Percentiles rank a stretch among this genome's conserved stretches.
These are phyloP conservation scores for Solanum chmielewskii DNA, from an alignment of 257 asterid genomes.

Conservation along the genomic window DNA sequence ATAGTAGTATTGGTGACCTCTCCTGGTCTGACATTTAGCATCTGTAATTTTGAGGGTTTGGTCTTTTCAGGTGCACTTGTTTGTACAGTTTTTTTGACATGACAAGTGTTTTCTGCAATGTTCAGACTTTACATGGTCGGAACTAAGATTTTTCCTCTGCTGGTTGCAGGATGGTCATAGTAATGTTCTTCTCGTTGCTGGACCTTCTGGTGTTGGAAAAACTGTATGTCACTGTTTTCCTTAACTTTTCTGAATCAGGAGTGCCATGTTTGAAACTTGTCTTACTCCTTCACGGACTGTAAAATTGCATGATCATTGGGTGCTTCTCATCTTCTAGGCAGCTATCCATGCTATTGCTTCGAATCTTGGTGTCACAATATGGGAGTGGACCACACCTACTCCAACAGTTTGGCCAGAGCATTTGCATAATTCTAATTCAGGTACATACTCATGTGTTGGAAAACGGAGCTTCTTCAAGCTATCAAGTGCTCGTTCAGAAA, in stretches of 20 bases:
- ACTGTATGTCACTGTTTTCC: conserved; percentile 48
- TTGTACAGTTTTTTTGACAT: background rate
- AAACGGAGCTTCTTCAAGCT: background rate
- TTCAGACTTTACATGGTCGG: background rate
- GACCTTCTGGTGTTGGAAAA: conserved; percentile 97
- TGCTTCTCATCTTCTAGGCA: conserved; percentile 43
- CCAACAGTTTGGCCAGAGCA: conserved; percentile 94
- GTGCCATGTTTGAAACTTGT: background rate
- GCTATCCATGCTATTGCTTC: conserved; percentile 63
- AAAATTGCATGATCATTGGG: conserved; percentile 4
- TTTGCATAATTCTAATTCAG: conserved; percentile 71
- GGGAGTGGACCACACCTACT: conserved; percentile 88
- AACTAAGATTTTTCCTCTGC: conserved; percentile 1
- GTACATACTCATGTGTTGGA: conserved; percentile 19
- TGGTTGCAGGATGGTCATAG: conserved; percentile 31
- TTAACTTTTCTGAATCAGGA: background rate
- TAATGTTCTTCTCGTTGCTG: conserved; percentile 66
- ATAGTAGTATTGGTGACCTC: background rate
- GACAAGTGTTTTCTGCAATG: background rate
- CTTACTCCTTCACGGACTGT: background rate
- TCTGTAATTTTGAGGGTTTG: background rate
- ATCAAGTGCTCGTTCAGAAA: background rate
- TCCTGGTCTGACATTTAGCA: background rate
- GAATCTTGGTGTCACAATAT: conserved; percentile 62
- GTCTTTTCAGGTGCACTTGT: background rate